These are phyloP conservation scores for Solanum chmielewskii DNA, from an alignment of 257 asterid species.

Conservation along the genomic window DNA sequence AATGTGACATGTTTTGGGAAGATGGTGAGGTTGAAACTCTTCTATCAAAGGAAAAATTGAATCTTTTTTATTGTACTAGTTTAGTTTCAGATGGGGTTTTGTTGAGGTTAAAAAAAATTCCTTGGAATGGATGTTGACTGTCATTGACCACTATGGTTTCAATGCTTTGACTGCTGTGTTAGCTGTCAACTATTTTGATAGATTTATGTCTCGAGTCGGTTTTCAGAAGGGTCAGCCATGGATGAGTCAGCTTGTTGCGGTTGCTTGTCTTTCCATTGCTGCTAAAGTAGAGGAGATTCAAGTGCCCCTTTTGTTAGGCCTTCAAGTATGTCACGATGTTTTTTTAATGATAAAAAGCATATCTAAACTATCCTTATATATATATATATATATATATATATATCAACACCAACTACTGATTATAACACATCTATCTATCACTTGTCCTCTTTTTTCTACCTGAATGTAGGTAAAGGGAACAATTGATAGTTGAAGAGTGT, in stretches of 20 bases:
- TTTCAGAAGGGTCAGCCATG: slow-evolving; percentile 78
- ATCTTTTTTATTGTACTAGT: slow-evolving; percentile 5
- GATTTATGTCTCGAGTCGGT: slow-evolving; percentile 36
- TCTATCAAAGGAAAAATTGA: slow-evolving; percentile 42
- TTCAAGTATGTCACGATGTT: slow-evolving; percentile 42
- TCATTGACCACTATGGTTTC: slow-evolving; percentile 44
- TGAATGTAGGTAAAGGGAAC: too few relatives aligned
- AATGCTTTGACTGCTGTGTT: slow-evolving; percentile 42
- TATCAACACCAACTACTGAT: too few relatives aligned
- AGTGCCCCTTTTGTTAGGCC: slow-evolving; percentile 61
- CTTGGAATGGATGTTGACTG: slow-evolving; percentile 60
- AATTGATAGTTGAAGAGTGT: too few relatives aligned
- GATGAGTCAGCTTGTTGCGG: slow-evolving; percentile 76
- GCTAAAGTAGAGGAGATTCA: slow-evolving; percentile 86
- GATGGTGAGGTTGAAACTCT: slow-evolving; percentile 54
- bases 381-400: too few relatives aligned
- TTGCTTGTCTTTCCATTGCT: slow-evolving; percentile 86
- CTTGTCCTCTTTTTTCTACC: too few relatives aligned
- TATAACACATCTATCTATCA: too few relatives aligned
- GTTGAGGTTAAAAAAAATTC: slow-evolving; percentile 29
- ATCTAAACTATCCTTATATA: too few relatives aligned
- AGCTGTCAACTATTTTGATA: slow-evolving; percentile 59
- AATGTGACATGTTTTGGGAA: slow-evolving; percentile 76
- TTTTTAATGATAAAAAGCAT: not conserved
- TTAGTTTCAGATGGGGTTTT: slow-evolving; percentile 30